Percentiles rank a stretch among this genome's conserved stretches.
Conservation (phyloP, 768 basidiomycete genomes). For the Boletus reticulatus region DNA sequence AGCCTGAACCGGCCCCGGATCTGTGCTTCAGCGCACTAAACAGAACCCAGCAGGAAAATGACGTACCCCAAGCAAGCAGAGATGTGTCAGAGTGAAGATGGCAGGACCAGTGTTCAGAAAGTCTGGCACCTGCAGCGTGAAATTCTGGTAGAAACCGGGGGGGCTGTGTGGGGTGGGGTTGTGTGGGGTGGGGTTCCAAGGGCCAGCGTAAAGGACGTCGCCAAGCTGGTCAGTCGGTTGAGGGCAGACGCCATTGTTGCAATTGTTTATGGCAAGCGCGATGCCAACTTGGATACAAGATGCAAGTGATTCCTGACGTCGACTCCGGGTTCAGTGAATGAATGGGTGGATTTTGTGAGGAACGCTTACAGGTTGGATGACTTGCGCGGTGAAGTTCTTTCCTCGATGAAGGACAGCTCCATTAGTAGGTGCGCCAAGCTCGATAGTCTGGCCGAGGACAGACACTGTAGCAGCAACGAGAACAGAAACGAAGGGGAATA, state of each 20-base stretch:
- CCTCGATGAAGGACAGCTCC: constrained; percentile 18
- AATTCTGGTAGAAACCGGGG: constrained; percentile 32
- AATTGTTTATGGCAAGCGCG: constrained; percentile 24
- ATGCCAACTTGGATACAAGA: constrained; percentile 30
- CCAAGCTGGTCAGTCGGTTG: constrained; percentile 21
- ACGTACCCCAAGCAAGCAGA: constrained; percentile 31
- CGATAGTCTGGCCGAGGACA: constrained; percentile 28
- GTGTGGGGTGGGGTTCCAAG: constrained; percentile 25
- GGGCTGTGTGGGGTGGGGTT: too few species aligned
- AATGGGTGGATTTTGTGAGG: too few species aligned
- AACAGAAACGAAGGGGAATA: neutral
- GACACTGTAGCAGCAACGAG: neutral
- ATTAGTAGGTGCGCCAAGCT: constrained; percentile 20
- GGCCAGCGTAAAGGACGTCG: constrained; percentile 27
- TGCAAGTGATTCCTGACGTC: constrained; percentile 15
- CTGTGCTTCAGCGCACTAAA: neutral
- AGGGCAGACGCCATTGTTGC: constrained; percentile 24
- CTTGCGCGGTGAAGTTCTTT: constrained; percentile 16
- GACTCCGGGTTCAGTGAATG: too few species aligned
- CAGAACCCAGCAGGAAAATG: neutral
- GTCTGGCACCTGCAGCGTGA: constrained; percentile 17
- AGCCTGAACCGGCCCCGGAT: too few species aligned
- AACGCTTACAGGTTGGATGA: constrained; percentile 23
- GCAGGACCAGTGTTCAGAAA: constrained; percentile 17
- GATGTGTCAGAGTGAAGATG: constrained; percentile 29